phyloP scores from a whole-genome alignment of 2,329 filamentous ascomycete species.

The Rhynchosporium graminicola region DNA sequence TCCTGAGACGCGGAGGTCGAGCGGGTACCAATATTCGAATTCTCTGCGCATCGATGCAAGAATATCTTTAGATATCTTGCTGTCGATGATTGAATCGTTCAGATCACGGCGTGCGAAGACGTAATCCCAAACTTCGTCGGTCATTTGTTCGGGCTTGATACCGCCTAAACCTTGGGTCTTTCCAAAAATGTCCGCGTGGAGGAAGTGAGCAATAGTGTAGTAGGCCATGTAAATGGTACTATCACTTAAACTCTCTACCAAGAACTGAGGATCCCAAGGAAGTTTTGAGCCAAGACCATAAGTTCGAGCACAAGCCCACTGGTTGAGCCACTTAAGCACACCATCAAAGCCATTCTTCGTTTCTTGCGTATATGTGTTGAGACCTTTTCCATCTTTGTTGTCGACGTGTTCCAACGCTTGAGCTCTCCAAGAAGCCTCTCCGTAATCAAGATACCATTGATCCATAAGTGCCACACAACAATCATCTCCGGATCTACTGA shows the following conservation, averaged over 20 bases:
- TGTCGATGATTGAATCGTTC: slow-evolving; percentile 64
- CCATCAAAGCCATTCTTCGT: slow-evolving; percentile 80
- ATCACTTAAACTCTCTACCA: slow-evolving; percentile 91
- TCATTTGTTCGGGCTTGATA: slow-evolving; percentile 83
- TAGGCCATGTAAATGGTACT: slow-evolving; percentile 91
- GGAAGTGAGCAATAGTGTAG: slow-evolving; percentile 65
- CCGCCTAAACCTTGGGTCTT: slow-evolving; percentile 66
- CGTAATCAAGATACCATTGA: slow-evolving; percentile 98
- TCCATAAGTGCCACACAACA: slow-evolving; percentile 92
- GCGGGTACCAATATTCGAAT: slow-evolving; percentile 96
- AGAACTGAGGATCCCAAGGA: slow-evolving; percentile 87
- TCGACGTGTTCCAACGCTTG: slow-evolving; percentile 72
- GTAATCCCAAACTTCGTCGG: slow-evolving; percentile 95
- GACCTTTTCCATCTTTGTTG: slow-evolving; percentile 62
- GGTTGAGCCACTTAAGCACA: slow-evolving; percentile 87
- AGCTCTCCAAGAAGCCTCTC: slow-evolving; percentile 83
- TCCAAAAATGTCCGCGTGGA: slow-evolving; percentile 87
- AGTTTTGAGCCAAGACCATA: slow-evolving; percentile 93
- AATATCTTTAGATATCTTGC: slow-evolving; percentile 71
- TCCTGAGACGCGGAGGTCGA: slow-evolving; percentile 84
- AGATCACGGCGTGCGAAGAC: slow-evolving; percentile 78
- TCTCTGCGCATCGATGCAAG: slow-evolving; percentile 83
- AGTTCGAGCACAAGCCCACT: slow-evolving; percentile 91
- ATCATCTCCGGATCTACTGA: slow-evolving; percentile 86
- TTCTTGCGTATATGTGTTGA: slow-evolving; percentile 80